These are phyloP conservation scores for Citrullus mucosospermus DNA, from an alignment of 306 rosid genomes.

Conservation along the genomic window DNA sequence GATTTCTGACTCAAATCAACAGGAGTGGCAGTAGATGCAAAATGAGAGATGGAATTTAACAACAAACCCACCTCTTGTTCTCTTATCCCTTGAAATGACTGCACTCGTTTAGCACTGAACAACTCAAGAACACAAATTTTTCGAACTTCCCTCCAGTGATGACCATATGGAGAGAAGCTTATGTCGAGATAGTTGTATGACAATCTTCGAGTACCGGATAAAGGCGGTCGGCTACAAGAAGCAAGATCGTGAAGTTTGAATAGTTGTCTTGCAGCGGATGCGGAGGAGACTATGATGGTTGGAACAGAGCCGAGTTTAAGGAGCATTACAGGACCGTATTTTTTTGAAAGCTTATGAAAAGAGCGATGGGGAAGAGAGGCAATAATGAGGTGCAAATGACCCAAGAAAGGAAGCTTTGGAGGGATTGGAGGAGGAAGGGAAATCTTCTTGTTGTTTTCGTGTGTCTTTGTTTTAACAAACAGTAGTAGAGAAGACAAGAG, in stretches of 20 bases:
- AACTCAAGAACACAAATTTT: background rate
- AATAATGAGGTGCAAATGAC: background rate
- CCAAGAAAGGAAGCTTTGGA: background rate
- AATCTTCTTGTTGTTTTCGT: background rate
- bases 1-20: constrained; percentile 8
- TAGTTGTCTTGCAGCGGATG: constrained; percentile 9
- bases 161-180: background rate
- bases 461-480: background rate
- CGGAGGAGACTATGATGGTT: background rate
- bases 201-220: background rate
- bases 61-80: constrained; percentile 18
- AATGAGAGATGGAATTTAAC: background rate
- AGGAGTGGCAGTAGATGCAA: background rate
- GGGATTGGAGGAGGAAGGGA: background rate
- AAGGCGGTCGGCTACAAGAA: constrained; percentile 15
- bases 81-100: constrained; percentile 12
- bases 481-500: no score
- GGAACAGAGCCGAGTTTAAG: background rate
- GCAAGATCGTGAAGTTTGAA: constrained; percentile 18
- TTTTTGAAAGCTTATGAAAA: background rate
- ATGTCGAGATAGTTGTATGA: constrained; percentile 12
- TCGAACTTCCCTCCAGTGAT: background rate
- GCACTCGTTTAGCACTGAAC: constrained; percentile 18
- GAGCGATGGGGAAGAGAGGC: background rate
- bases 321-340: background rate